These are phyloP conservation scores for Sporothrix pseudoabietina DNA, from an alignment of 2,329 filamentous ascomycete genomes.

Conservation along the genomic window DNA sequence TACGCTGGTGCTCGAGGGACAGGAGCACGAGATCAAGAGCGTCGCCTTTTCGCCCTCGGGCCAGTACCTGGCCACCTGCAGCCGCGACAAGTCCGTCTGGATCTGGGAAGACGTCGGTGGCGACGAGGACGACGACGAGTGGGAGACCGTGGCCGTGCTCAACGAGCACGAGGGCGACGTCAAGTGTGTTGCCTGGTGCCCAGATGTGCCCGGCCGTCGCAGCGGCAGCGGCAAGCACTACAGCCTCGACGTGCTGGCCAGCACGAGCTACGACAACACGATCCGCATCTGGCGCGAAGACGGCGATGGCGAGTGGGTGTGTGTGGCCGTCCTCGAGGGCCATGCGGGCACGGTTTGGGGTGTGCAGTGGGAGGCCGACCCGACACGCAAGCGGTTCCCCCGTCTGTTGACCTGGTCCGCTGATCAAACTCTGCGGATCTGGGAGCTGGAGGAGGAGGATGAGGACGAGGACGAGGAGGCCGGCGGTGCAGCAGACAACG, in stretches of 20 bases:
- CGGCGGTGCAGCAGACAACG: constrained; percentile 35
- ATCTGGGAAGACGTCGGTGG: constrained; percentile 90
- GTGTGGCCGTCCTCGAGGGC: constrained; percentile 77
- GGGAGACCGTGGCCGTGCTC: constrained; percentile 92
- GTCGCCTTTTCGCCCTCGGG: constrained; percentile 74
- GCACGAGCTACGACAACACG: constrained; percentile 91
- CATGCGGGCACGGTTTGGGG: constrained; percentile 90
- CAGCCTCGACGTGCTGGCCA: constrained; percentile 74
- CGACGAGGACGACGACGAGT: constrained; percentile 82
- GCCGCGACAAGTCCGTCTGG: constrained; percentile 92
- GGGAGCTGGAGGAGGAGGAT: constrained; percentile 65
- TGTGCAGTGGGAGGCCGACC: constrained; percentile 67
- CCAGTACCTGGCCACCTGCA: constrained; percentile 83
- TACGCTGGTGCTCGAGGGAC: constrained; percentile 87
- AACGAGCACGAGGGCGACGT: constrained; percentile 95
- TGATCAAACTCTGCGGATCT: constrained; percentile 77
- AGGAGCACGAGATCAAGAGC: constrained; percentile 89
- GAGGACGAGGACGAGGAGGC: constrained; percentile 42
- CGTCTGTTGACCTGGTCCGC: constrained; percentile 83
- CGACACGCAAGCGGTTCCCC: constrained; percentile 50
- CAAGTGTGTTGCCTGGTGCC: constrained; percentile 92
- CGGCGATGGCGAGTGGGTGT: constrained; percentile 86
- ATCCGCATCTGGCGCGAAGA: constrained; percentile 89
- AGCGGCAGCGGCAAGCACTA: constrained; percentile 43
- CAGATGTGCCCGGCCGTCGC: constrained; percentile 58